phyloP scores from a whole-genome alignment of 2,329 filamentous ascomycete species.

The Diaporthe destruens region DNA sequence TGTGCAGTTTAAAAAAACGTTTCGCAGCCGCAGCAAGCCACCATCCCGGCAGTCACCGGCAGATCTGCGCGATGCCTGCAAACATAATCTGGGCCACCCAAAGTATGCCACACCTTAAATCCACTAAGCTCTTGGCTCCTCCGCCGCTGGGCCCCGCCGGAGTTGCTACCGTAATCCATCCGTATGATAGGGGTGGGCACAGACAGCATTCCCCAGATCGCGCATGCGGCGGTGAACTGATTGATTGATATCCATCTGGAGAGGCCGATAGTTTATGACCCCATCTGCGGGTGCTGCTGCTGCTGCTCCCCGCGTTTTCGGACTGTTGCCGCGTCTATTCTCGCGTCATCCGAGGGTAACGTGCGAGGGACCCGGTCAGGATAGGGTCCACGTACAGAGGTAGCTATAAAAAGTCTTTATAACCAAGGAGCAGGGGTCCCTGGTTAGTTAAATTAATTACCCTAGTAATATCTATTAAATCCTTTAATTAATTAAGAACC shows the following conservation, averaged over 20 bases:
- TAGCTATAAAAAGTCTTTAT: too few species aligned
- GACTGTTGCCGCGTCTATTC: constrained; percentile 9
- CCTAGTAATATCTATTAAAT: too few species aligned
- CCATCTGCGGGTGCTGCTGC: not conserved
- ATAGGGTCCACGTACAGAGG: not conserved
- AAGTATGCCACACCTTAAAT: constrained; percentile 25
- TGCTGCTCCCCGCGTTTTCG: constrained; percentile 17
- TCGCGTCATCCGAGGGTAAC: not conserved
- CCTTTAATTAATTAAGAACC: too few species aligned
- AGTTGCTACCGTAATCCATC: not conserved
- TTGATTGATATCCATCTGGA: not conserved
- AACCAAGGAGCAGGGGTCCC: too few species aligned
- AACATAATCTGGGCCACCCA: constrained; percentile 24
- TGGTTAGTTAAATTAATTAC: too few species aligned
- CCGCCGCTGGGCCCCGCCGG: not conserved
- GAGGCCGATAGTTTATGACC: not conserved
- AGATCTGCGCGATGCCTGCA: constrained; percentile 25
- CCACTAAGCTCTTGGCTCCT: constrained; percentile 32
- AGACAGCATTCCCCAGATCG: constrained; percentile 4
- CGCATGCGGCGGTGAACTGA: constrained; percentile 22
- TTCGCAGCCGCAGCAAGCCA: not conserved
- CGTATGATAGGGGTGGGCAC: constrained; percentile 2
- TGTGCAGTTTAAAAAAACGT: too few species aligned
- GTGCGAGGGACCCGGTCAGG: not conserved
- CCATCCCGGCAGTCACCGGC: constrained; percentile 12